Base-by-base conservation (phyloP, 352 stramenopile genomes). In the Pythium utonaiense region DNA sequence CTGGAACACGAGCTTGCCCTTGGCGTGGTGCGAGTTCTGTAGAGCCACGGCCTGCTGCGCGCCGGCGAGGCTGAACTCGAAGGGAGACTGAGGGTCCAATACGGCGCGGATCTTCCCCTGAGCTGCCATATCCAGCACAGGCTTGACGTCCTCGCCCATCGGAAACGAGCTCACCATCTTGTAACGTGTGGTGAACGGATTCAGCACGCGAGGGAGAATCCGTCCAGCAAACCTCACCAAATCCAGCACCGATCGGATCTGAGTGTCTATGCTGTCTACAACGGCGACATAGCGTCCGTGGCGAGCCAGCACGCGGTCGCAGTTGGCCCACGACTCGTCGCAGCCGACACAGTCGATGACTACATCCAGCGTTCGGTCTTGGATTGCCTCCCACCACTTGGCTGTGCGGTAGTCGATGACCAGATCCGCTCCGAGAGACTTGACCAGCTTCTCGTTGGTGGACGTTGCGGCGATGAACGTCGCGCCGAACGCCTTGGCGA, bases 1-100 rank as follows among this genome's bases (percentile, higher is more conserved):
- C 50, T 76, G 41, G 9, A 95, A 66, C 16, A 97, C 80, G 5
- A 95, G 70, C 65, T 96, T 96, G 49, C 86, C 87, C 41, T 93
- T 79, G 22, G 75, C 71, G 56, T 88, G 80, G 17, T 83, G 77
- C 49, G 78, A 95, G 28, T 55, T 56, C 59, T 90, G 84, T 9
- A 80, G 50, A 17, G 59, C 53, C 53, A 97, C 78, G 3, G 84
- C 87, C 36, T 66, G 57, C 47, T 74, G 50, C 3, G 86, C 76
- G 25, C 73, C 76, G 31, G 84, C 70, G 22, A 69, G 73, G 2
- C 75, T 89, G 47, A 96, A 92, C 16, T 66, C 59, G 60, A 87
- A 86, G 13, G 89, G 84, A 9, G 83, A 77, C 33, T 57, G 31
- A 6, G 65, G 45, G 64, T 96, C 85, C 40, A 97, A 66, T 38